Base-by-base conservation (phyloP, 805 yeast species). In the Candida alai region DNA sequence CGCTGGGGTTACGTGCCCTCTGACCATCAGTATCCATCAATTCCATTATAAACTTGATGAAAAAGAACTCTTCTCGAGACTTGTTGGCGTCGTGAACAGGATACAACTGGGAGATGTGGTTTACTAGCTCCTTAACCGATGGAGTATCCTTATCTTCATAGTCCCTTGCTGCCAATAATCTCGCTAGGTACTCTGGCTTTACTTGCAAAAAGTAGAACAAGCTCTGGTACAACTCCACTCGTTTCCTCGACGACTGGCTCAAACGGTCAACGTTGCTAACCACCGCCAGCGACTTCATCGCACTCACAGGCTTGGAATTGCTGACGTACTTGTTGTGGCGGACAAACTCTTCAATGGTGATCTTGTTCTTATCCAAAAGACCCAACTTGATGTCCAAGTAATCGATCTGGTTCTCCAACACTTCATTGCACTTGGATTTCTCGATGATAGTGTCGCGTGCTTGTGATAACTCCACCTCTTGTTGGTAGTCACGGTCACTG, bases 151-250 rank as follows among this genome's bases (percentile, higher is more conserved):
- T 61, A 41, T 42, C 48, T 32, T 16, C 48, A 34, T 48, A 54
- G 40, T 31, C 45, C 19, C 60, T 54, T 7, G 56, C 47, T 11
- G 62, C 54, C 36, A 77, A 73, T 22, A 86, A 55, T 10, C 76
- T 60, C 2, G 78, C 67, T 51, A 89, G 69, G 49, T 90, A 90
- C 1, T 57, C 54, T 0, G 95, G 84, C 48, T 85, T 86, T 0
- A 95, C 84, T 54, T 93, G 97, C 28, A 93, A 56, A 17, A 90
- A 60, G 50, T 82, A 93, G 45, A 93, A 80, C 33, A 90, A 51
- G 15, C 84, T 82, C 47, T 82, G 96, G 56, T 83, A 84, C 1
- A 76, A 56, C 40, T 80, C 88, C 32, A 79, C 64, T 39, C 85
- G 67, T 16, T 67, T 68, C 39, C 70, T 63, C 8, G 74, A 55